phyloP scores from a whole-genome alignment of 2,329 filamentous ascomycete genomes.

The Fusarium proliferatum region DNA sequence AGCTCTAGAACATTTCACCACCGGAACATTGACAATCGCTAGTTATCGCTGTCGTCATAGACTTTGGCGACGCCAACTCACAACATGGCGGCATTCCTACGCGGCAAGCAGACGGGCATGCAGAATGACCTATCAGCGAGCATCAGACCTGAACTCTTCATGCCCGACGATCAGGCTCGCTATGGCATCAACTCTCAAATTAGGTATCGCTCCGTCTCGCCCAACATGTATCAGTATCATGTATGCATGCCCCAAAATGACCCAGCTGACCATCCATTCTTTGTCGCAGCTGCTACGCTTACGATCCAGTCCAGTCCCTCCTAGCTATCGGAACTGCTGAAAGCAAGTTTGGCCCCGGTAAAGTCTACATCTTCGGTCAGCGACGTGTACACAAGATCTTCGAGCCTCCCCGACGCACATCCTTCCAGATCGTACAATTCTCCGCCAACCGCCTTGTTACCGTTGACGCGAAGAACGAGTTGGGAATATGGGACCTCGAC shows the following conservation, averaged over 20 bases:
- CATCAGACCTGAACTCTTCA: constrained; percentile 81
- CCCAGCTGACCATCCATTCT: constrained; percentile 35
- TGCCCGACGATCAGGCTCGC: constrained; percentile 83
- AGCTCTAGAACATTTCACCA: constrained; percentile 25
- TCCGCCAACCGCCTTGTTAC: constrained; percentile 86
- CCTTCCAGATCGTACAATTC: constrained; percentile 83
- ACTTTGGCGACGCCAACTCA: constrained; percentile 17
- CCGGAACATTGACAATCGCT: neutral
- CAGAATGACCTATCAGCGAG: constrained; percentile 89
- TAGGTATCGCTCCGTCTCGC: constrained; percentile 56
- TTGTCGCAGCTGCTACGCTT: constrained; percentile 76
- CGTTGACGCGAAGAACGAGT: constrained; percentile 86
- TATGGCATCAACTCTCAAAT: constrained; percentile 85
- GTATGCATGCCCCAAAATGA: constrained; percentile 5
- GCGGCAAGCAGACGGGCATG: constrained; percentile 93
- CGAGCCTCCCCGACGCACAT: constrained; percentile 75
- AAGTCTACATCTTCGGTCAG: constrained; percentile 90
- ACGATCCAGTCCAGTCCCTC: constrained; percentile 93
- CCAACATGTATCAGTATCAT: constrained; percentile 8
- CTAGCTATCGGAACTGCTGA: constrained; percentile 92
- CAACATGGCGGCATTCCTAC: constrained; percentile 85
- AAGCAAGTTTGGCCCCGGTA: constrained; percentile 84
- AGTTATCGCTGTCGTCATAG: constrained; percentile 2
- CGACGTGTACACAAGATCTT: constrained; percentile 82
- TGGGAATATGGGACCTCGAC: constrained; percentile 85